Base-by-base conservation (phyloP, 129 eudicot species). In the Arctium lappa region DNA sequence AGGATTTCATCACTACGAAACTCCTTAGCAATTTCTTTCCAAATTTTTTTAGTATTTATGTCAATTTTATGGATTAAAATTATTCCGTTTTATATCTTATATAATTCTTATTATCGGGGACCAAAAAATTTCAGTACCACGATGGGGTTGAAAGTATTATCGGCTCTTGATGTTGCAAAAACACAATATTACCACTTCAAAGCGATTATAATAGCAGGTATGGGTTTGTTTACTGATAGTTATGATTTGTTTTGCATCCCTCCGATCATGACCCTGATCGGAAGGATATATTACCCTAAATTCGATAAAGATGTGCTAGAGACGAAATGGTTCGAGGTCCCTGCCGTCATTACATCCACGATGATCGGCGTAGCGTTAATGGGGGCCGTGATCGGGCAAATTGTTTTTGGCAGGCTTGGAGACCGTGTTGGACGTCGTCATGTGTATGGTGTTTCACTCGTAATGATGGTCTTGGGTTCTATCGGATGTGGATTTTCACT, bases 221-320 rank as follows among this genome's bases (percentile, higher is more conserved):
- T 89, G 92, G 92, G 92, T 39, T 81, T 89, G 3, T 89, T 89
- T 62, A 84, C 83, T 4, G 92, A 89, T 33, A 85, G 88, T 1
- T 89, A 89, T 69, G 92, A 89, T 40, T 77, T 89, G 30, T 89
- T 89, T 39, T 86, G 89, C 46, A 83, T 86, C 77, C 84, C 89
- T 56, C 88, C 86, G 3, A 81, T 84, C 77, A 72, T 81, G 80
- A 50, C 27, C 15, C 83, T 90, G 73, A 69, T 89, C 13, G 86
- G 86, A 60, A 78, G 86, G 79, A 86, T 86, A 63, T 86, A 86
- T 73, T 86, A 81, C 75, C 85, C 88, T 0, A 13, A 40, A n/a
- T 1, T 83, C 0, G 8, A 85, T 32, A 5, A 11, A 44, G 0
- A 18, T 1, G 40, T n/a, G 29, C 22, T 13, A 2, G 37, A 13